Percentiles rank a stretch among this genome's conserved stretches.
These are phyloP conservation scores for Plasmodium coatneyi DNA, from an alignment of 169 alveolate species.

Conservation along the genomic window DNA sequence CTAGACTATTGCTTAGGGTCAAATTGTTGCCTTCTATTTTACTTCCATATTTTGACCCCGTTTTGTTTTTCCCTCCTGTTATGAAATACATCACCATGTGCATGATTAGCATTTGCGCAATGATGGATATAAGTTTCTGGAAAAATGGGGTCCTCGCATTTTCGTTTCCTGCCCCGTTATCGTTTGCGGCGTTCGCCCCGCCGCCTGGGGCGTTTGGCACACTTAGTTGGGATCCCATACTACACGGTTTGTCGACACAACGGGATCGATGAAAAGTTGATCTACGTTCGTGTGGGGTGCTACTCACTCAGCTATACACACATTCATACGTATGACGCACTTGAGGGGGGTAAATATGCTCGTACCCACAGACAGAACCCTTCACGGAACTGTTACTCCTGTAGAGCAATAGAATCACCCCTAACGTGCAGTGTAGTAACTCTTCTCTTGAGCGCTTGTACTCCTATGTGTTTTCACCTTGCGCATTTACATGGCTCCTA, in stretches of 20 bases:
- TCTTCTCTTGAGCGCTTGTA: background rate
- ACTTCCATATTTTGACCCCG: constrained; percentile 3
- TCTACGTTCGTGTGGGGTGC: background rate
- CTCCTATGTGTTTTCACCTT: background rate
- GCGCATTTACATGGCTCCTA: background rate
- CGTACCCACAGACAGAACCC: background rate
- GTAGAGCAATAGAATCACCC: background rate
- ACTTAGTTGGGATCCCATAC: constrained; percentile 26
- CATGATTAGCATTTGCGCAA: constrained; percentile 76
- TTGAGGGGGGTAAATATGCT: background rate
- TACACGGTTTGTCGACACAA: background rate
- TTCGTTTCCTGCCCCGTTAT: constrained; percentile 21
- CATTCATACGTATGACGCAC: background rate
- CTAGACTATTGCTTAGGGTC: constrained; percentile 65
- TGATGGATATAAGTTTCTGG: constrained; percentile 58
- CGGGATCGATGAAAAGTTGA: background rate
- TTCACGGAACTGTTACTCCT: background rate
- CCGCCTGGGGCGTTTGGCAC: background rate
- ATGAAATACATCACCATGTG: constrained; percentile 78
- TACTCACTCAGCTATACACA: background rate
- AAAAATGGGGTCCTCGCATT: constrained; percentile 68
- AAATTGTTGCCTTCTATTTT: constrained; percentile 37
- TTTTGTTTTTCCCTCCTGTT: constrained; percentile 78
- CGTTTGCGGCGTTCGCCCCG: background rate
- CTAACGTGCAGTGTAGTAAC: background rate